These are phyloP conservation scores for Diaporthe destruens DNA, from an alignment of 2,329 filamentous ascomycete species.

Conservation along the genomic window DNA sequence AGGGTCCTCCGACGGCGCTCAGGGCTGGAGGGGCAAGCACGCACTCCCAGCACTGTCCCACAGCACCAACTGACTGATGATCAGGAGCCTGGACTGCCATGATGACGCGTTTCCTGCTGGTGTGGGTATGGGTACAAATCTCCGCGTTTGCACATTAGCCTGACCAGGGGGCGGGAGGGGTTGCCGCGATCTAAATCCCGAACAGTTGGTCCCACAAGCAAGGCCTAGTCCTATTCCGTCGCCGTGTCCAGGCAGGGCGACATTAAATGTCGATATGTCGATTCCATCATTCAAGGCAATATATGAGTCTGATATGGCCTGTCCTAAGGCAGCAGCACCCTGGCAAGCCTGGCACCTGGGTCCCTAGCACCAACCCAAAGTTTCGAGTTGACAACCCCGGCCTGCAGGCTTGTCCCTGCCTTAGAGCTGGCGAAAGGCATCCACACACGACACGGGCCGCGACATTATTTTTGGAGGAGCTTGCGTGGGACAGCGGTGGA, in stretches of 20 bases:
- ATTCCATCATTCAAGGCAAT: slow-evolving; percentile 20
- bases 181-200: slow-evolving; percentile 41
- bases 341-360: no score
- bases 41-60: slow-evolving; percentile 3
- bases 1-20: slow-evolving; percentile 3
- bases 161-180: slow-evolving; percentile 18
- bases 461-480: slow-evolving; percentile 29
- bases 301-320: slow-evolving; percentile 16
- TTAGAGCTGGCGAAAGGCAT: background rate
- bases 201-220: slow-evolving; percentile 39
- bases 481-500: slow-evolving; percentile 24
- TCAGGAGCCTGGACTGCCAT: slow-evolving; percentile 14
- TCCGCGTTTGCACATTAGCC: slow-evolving; percentile 21
- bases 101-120: slow-evolving; percentile 34
- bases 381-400: slow-evolving; percentile 31
- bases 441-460: slow-evolving; percentile 30
- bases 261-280: slow-evolving; percentile 28
- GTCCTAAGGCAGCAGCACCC: slow-evolving; percentile 19
- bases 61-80: slow-evolving; percentile 23
- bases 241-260: slow-evolving; percentile 16
- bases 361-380: slow-evolving; percentile 16
- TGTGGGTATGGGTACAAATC: slow-evolving; percentile 33
- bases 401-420: slow-evolving; percentile 18
- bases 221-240: slow-evolving; percentile 34
- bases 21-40: slow-evolving; percentile 3